Base-by-base conservation (phyloP, 257 asterid genomes). In the Agastache rugosa region DNA sequence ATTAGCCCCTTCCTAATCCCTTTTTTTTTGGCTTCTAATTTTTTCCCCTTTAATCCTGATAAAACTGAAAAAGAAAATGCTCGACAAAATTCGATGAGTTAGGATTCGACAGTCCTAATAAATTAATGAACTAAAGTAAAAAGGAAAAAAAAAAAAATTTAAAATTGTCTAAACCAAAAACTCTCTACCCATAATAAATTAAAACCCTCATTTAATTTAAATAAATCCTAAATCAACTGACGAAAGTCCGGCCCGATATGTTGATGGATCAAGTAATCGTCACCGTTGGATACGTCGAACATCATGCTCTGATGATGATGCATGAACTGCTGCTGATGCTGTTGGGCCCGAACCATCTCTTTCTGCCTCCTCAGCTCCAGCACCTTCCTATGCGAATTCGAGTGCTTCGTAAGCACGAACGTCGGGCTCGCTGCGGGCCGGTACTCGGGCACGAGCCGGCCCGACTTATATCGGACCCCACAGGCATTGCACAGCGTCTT, bases 341-440 rank as follows among this genome's bases (percentile, higher is more conserved):
- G 93, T 58, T 91, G 96, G 2, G 81, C 78, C 34, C 85, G 71
- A 71, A 63, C 8, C 86, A 85, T 37, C 75, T 93, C 98, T 58
- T 93, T 93, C 75, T 93, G 97, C 81, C 96, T 80, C 61, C 98
- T 75, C 69, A 93, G 91, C 80, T 93, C 98, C 4, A 93, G 72
- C 3, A 93, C 98, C 44, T 93, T 93, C 47, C 98, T 63, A 62
- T 93, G 98, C 5, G 98, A 93, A 64, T 93, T 93, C 19, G 98
- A 93, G 44, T 93, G 97, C 77, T 91, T 93, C 2, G 96, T 80
- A 0, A 88, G 82, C 9, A 89, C 84, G 48, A 93, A 93, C 1
- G 98, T 93, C 75, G 98, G 98, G 90, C 98, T 93, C 1, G 98
- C 78, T 0, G 98, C 98, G 14, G 98, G 98, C 66, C 98, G 81